Evolutionary conservation across 169 alveolate species (phyloP).

Genomic region (Plasmodium relictum): DNA sequence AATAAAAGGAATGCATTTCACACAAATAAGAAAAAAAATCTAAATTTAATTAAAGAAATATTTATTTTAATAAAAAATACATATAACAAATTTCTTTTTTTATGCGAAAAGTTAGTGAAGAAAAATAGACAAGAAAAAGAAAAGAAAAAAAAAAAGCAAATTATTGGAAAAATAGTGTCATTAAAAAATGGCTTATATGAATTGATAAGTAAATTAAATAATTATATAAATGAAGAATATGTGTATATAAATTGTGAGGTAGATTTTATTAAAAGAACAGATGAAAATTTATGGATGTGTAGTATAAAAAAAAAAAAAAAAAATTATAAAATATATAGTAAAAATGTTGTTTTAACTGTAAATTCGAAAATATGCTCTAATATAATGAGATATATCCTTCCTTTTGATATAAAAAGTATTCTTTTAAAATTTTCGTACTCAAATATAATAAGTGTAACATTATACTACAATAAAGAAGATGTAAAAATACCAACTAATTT

Average conservation of each 20-base stretch:
- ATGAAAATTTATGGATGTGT: constrained; percentile 37
- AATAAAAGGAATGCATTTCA: too few relatives aligned
- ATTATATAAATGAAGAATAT: constrained; percentile 18
- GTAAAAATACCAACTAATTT: constrained; percentile 30
- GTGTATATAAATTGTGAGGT: constrained; percentile 47
- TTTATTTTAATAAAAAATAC: background rate
- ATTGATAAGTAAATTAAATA: constrained; percentile 15
- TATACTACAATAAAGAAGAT: constrained; percentile 42
- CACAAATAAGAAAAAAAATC: background rate
- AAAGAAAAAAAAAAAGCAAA: constrained; percentile 23
- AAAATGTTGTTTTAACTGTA: constrained; percentile 30
- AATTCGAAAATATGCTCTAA: constrained; percentile 57
- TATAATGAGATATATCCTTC: constrained; percentile 36
- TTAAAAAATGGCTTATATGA: constrained; percentile 44
- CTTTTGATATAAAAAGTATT: constrained; percentile 6
- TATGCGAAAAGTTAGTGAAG: background rate
- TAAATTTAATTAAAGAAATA: background rate
- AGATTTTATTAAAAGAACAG: constrained; percentile 12
- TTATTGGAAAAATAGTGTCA: constrained; percentile 29
- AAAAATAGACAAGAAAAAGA: background rate
- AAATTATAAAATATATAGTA: constrained; percentile 17
- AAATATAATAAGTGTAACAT: constrained; percentile 19
- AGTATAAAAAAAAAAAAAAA: background rate
- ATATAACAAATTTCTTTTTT: background rate
- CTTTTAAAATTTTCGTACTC: constrained; percentile 23